Evolutionary conservation across 495 filamentous ascomycete species (phyloP), one percentile per base, ranked within the genome.

Genomic region (Hypoxylon fragiforme): DNA sequence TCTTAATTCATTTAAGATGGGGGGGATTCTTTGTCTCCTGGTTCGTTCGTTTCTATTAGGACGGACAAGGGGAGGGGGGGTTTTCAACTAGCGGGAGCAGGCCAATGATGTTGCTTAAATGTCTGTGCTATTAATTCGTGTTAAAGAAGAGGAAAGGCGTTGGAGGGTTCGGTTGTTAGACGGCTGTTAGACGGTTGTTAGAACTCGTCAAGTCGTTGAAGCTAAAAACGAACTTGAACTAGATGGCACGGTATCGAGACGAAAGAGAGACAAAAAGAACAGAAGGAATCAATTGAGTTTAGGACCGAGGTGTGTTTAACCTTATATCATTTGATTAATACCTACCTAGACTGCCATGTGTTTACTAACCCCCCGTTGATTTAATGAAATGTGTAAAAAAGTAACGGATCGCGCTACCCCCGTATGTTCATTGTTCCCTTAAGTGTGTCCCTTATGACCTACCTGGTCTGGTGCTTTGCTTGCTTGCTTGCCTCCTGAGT

Each of bases 1-100:
- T 55, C 44, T 56, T 45, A 60, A n/a, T n/a, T 56, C 52, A 52
- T 56, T 47, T 62, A 28, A 19, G 45, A 52, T 49, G 58, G 58
- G 50, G 50, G 58, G 58, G 50, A 45, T n/a, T 42, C 39, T 41
- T 30, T 38, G 13, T 44, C 44, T 50, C 46, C 51, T 47, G 46
- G 46, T 37, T 62, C 47, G 46, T 37, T 62, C 47, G 52, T 62
- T 56, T 62, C 36, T 60, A 45, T 36, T 44, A 56, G 47, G 57
- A 36, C 52, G 47, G 57, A 36, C 52, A 52, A 52, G 52, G 58
- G 52, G 52, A 40, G 43, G 28, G 42, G 52, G 51, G 37, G 58
- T 44, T 51, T 52, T 60, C 49, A 44, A 49, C 49, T 40, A 53
- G 35, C 39, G 26, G 42, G 44, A 40, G 16, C 50, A 18, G 12